A percentile compares a stretch with the other conserved stretches of the same genome.
phyloP scores from a whole-genome alignment of 805 yeast genomes.

The Pichia membranifaciens region DNA sequence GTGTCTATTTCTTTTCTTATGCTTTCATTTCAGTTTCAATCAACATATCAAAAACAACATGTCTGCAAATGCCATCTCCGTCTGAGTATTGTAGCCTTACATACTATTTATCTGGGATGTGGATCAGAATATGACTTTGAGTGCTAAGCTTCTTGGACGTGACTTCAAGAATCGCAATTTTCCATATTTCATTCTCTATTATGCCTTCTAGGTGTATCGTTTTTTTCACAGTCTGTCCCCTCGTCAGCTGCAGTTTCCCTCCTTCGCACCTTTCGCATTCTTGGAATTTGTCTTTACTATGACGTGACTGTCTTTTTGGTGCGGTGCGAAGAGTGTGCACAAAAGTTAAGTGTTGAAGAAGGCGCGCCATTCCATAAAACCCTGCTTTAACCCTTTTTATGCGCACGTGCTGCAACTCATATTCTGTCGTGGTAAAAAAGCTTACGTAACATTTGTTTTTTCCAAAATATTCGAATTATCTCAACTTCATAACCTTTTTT shows the following conservation, averaged over 20 bases:
- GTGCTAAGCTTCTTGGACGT: not conserved
- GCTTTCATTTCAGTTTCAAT: not conserved
- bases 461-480: not conserved
- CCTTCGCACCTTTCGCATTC: not conserved
- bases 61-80: not conserved
- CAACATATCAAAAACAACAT: not conserved
- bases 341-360: not conserved
- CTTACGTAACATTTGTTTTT: not conserved
- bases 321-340: not conserved
- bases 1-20: too few species aligned
- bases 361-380: too few species aligned
- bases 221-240: not conserved
- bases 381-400: not conserved
- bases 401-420: not conserved
- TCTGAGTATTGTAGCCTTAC: not conserved
- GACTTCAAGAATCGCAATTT: too few species aligned
- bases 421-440: not conserved
- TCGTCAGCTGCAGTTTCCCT: not conserved
- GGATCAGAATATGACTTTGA: slow-evolving; percentile 2
- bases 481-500: not conserved
- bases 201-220: not conserved
- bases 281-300: not conserved
- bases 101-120: slow-evolving; percentile 10
- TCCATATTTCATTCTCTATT: not conserved
- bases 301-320: not conserved